These are phyloP conservation scores for Phanerochaete carnosa DNA, from an alignment of 768 basidiomycete species.

Conservation along the genomic window DNA sequence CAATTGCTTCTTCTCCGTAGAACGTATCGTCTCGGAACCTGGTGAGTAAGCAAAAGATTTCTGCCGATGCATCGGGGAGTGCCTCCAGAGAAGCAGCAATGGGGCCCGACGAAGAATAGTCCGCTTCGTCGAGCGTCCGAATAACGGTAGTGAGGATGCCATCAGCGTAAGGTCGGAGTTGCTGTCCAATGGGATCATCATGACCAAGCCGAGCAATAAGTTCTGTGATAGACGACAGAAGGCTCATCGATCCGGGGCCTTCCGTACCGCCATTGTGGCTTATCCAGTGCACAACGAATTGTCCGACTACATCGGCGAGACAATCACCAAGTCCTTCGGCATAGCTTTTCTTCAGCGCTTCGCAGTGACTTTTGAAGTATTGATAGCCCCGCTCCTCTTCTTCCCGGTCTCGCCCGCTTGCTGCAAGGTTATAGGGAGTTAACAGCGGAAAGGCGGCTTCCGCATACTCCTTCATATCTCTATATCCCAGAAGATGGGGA, in stretches of 20 bases:
- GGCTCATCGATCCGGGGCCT: background rate
- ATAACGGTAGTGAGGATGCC: slow-evolving; percentile 57
- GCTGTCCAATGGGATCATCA: slow-evolving; percentile 27
- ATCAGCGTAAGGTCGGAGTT: slow-evolving; percentile 46
- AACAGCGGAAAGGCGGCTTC: slow-evolving; percentile 63
- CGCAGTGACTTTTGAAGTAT: slow-evolving; percentile 62
- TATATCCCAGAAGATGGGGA: slow-evolving; percentile 73
- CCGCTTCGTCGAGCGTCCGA: slow-evolving; percentile 64
- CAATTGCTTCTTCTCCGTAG: slow-evolving; percentile 58
- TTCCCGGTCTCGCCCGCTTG: slow-evolving; percentile 28
- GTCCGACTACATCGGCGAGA: slow-evolving; percentile 69
- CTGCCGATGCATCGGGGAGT: slow-evolving; percentile 34
- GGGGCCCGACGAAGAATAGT: slow-evolving; percentile 48
- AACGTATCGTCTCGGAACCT: slow-evolving; percentile 51
- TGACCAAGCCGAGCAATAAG: background rate
- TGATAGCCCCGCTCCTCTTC: slow-evolving; percentile 34
- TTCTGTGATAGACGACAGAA: background rate
- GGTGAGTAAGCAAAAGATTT: slow-evolving; percentile 49
- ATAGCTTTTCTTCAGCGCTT: slow-evolving; percentile 45
- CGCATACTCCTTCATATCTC: slow-evolving; percentile 62
- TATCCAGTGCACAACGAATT: slow-evolving; percentile 49
- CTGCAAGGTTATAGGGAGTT: slow-evolving; percentile 62
- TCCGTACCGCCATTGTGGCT: slow-evolving; percentile 22
- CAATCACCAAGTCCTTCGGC: slow-evolving; percentile 55
- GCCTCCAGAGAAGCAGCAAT: slow-evolving; percentile 32